Conservation (phyloP, 306 rosid genomes). For the Abrus pulchellus region DNA sequence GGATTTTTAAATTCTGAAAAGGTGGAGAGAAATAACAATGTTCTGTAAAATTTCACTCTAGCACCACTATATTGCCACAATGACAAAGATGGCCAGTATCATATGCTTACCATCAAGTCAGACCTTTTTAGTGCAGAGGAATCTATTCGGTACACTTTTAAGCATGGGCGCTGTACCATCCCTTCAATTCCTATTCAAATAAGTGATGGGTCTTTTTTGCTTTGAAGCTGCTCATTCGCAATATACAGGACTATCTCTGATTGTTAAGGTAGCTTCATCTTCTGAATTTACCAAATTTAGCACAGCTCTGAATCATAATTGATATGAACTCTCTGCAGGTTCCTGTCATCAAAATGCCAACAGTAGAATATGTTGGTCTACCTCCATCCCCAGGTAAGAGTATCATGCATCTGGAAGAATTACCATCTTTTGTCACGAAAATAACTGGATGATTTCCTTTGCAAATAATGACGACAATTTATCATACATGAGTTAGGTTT, state of each 20-base stretch:
- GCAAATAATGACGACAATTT: conserved; percentile 13
- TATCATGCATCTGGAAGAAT: not conserved
- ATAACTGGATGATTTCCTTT: not conserved
- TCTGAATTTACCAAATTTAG: not conserved
- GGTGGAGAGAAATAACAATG: conserved; percentile 54
- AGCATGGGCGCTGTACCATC: conserved; percentile 61
- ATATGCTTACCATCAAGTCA: conserved; percentile 62
- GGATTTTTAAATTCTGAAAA: conserved; percentile 56
- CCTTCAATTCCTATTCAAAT: conserved; percentile 52
- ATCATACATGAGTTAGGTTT: not conserved
- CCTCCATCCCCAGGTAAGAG: not conserved
- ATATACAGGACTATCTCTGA: conserved; percentile 48
- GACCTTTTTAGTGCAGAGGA: conserved; percentile 44
- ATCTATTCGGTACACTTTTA: conserved; percentile 55
- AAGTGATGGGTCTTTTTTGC: conserved; percentile 46
- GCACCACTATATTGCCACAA: conserved; percentile 56
- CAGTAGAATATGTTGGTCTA: not conserved
- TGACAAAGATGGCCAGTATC: conserved; percentile 52
- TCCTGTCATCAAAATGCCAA: not conserved
- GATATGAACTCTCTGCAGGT: conserved; percentile 24
- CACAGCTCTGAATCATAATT: conserved; percentile 34
- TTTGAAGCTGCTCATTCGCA: conserved; percentile 62
- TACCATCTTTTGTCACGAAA: not conserved
- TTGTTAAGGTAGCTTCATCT: conserved; percentile 53
- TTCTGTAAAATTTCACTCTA: too few relatives aligned